These are phyloP conservation scores for Blumeria hordei DNA, from an alignment of 2,329 filamentous ascomycete species.

Conservation along the genomic window DNA sequence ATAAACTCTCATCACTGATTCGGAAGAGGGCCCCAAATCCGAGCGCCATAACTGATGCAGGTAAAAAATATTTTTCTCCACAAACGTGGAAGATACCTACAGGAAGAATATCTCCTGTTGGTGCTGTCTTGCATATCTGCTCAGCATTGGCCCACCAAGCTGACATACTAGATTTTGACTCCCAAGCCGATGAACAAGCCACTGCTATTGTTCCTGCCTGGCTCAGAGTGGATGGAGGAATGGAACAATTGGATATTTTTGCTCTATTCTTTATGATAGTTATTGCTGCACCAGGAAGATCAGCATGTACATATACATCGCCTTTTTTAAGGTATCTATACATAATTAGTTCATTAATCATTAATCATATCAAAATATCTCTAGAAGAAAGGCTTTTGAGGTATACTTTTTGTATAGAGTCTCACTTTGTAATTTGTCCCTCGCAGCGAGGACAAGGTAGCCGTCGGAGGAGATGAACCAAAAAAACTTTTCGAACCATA, in stretches of 20 bases:
- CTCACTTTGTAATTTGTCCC: constrained; percentile 75
- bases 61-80: constrained; percentile 76
- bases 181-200: constrained; percentile 76
- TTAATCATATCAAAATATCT: background rate
- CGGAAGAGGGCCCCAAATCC: constrained; percentile 75
- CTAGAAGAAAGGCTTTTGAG: too few relatives aligned
- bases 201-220: constrained; percentile 75
- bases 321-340: constrained; percentile 50
- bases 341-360: background rate
- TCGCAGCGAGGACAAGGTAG: constrained; percentile 73
- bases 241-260: constrained; percentile 53
- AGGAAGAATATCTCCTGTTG: constrained; percentile 56
- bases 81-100: constrained; percentile 57
- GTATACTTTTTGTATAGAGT: constrained; percentile 53
- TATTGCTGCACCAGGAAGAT: constrained; percentile 61
- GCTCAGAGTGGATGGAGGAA: constrained; percentile 72
- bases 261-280: constrained; percentile 79
- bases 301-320: constrained; percentile 79
- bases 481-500: constrained; percentile 94
- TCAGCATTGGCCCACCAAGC: constrained; percentile 88
- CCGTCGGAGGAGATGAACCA: constrained; percentile 94
- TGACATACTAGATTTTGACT: constrained; percentile 84
- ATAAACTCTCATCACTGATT: constrained; percentile 70
- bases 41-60: constrained; percentile 65
- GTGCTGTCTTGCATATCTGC: constrained; percentile 69